phyloP scores from a whole-genome alignment of 2,329 filamentous ascomycete genomes.

The Fusarium keratoplasticum region DNA sequence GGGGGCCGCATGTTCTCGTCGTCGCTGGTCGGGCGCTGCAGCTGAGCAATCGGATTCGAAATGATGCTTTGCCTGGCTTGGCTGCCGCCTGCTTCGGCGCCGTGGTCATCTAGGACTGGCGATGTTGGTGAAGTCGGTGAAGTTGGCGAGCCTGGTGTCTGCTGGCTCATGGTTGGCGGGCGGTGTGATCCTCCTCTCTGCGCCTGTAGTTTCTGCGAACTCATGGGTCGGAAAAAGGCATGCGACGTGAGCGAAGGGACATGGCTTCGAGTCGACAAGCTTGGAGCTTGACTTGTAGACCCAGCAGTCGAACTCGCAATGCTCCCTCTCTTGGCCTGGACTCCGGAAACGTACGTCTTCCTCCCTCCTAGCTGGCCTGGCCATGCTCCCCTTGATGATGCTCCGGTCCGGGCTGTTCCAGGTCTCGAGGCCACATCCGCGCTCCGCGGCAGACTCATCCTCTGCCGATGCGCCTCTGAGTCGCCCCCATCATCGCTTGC shows the following conservation, averaged over 20 bases:
- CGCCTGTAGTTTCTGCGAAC: conserved; percentile 91
- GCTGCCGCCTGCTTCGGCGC: conserved; percentile 59
- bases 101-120: conserved; percentile 52
- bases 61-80: conserved; percentile 66
- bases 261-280: conserved; percentile 83
- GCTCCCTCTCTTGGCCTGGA: conserved; percentile 59
- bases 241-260: conserved; percentile 89
- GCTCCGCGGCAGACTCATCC: conserved; percentile 49
- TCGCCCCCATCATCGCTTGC: conserved; percentile 67
- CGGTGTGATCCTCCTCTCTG: conserved; percentile 75
- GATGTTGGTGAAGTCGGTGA: conserved; percentile 32
- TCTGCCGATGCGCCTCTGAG: conserved; percentile 46
- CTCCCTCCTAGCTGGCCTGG: conserved; percentile 66
- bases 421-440: conserved; percentile 63
- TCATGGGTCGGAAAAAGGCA: conserved; percentile 97
- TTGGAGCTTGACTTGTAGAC: conserved; percentile 64
- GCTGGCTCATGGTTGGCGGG: conserved; percentile 55
- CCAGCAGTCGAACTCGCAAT: conserved; percentile 59
- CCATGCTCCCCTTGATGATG: conserved; percentile 59
- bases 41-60: conserved; percentile 58
- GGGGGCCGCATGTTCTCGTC: conserved; percentile 69
- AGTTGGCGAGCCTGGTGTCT: conserved; percentile 35
- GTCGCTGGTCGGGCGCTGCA: conserved; percentile 45
- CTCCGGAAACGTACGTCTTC: conserved; percentile 57
- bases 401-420: conserved; percentile 64